These are phyloP conservation scores for Penicillium herquei DNA, from an alignment of 495 filamentous ascomycete species.

Conservation along the genomic window DNA sequence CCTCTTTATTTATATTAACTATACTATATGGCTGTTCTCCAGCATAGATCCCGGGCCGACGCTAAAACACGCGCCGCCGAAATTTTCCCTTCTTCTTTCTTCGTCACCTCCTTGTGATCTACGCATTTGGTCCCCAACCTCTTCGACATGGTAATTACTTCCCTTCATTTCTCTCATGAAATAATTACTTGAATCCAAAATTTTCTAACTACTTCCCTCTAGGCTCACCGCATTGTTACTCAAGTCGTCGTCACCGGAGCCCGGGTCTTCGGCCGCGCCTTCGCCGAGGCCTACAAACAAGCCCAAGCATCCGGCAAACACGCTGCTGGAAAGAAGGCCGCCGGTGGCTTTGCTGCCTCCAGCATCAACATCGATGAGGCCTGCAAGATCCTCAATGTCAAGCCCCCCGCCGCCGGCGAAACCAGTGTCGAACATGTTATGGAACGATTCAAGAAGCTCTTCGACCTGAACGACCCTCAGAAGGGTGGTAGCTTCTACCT, in stretches of 20 bases:
- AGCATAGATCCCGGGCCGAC: slow-evolving; percentile 18
- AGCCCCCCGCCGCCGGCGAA: slow-evolving; percentile 76
- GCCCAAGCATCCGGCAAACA: slow-evolving; percentile 83
- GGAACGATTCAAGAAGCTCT: slow-evolving; percentile 89
- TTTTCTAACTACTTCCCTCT: slow-evolving; percentile 1
- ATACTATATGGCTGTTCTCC: background rate
- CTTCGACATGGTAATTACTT: slow-evolving; percentile 28
- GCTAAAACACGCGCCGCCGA: slow-evolving; percentile 34
- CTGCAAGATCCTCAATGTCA: slow-evolving; percentile 96
- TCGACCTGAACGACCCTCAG: slow-evolving; percentile 88
- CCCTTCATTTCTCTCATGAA: background rate
- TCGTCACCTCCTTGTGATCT: slow-evolving; percentile 29
- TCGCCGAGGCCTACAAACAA: slow-evolving; percentile 88
- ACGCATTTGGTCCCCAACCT: slow-evolving; percentile 18
- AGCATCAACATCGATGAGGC: slow-evolving; percentile 93
- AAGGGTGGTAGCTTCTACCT: slow-evolving; percentile 98
- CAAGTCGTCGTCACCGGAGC: slow-evolving; percentile 88
- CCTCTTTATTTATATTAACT: background rate
- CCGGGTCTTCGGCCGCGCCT: slow-evolving; percentile 89
- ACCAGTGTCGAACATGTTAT: slow-evolving; percentile 73
- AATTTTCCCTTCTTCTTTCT: slow-evolving; percentile 38
- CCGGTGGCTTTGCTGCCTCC: slow-evolving; percentile 49
- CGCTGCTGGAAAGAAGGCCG: slow-evolving; percentile 53
- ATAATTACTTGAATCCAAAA: background rate
- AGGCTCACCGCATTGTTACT: slow-evolving; percentile 94